phyloP scores from a whole-genome alignment of 768 basidiomycete genomes.

The Cystobasidiopsis lactophilus region DNA sequence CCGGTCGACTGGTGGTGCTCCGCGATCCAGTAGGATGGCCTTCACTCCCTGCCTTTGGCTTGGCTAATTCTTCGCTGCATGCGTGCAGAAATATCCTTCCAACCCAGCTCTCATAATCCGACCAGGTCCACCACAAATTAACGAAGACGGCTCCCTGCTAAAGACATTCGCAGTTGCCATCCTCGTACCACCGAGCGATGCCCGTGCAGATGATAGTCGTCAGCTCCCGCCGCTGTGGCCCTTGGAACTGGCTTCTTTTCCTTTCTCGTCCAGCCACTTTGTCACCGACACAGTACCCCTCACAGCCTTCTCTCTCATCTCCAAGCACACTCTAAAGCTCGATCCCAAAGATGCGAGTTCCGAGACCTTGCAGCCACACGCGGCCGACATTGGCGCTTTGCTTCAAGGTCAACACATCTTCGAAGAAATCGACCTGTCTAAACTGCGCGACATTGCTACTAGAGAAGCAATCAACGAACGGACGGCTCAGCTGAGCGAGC shows the following conservation, averaged over 20 bases:
- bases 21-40: constrained; percentile 44
- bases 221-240: too few species aligned
- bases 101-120: constrained; percentile 16
- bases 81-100: constrained; percentile 14
- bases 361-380: neutral
- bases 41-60: neutral
- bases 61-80: neutral
- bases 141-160: constrained; percentile 7
- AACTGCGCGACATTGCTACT: constrained; percentile 67
- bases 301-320: constrained; percentile 53
- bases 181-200: too few species aligned
- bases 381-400: too few species aligned
- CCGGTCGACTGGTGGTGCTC: constrained; percentile 64
- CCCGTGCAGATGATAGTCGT: too few species aligned
- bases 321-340: constrained; percentile 50
- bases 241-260: too few species aligned
- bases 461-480: constrained; percentile 54
- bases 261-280: too few species aligned
- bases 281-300: constrained; percentile 38
- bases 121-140: constrained; percentile 9
- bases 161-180: constrained; percentile 16
- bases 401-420: too few species aligned
- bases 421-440: constrained; percentile 59
- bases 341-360: neutral
- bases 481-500: constrained; percentile 30